Conservation (phyloP, 768 basidiomycete genomes). For the Russula earlei region DNA sequence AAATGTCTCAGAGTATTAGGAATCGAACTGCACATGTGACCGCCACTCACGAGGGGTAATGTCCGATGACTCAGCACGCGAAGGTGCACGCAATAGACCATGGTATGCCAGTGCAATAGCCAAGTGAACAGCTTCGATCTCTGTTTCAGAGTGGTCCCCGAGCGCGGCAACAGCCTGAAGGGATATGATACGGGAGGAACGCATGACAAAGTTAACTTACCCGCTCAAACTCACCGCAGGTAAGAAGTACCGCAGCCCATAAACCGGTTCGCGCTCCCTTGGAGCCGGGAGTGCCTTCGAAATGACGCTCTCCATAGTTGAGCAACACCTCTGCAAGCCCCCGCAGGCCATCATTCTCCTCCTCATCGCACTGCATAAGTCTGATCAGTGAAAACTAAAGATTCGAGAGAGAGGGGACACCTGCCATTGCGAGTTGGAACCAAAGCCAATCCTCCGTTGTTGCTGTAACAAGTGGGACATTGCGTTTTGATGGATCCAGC, state of each 20-base stretch:
- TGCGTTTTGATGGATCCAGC: conserved; percentile 72
- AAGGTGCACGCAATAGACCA: conserved; percentile 78
- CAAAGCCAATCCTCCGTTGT: conserved; percentile 99
- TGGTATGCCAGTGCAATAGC: conserved; percentile 90
- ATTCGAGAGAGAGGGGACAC: conserved; percentile 6
- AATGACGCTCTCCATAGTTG: conserved; percentile 75
- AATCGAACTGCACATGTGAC: neutral
- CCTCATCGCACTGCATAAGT: conserved; percentile 57
- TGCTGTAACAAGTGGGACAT: conserved; percentile 72
- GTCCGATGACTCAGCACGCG: conserved; percentile 73
- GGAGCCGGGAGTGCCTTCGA: conserved; percentile 57
- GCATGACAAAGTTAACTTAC: conserved; percentile 33
- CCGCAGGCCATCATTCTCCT: conserved; percentile 68
- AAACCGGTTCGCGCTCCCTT: conserved; percentile 51
- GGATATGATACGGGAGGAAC: neutral
- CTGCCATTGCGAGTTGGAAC: conserved; percentile 86
- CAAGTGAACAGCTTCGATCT: conserved; percentile 90
- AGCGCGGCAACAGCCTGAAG: conserved; percentile 79
- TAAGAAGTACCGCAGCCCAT: conserved; percentile 78
- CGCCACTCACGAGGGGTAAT: conserved; percentile 58
- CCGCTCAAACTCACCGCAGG: conserved; percentile 92
- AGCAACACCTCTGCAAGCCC: conserved; percentile 66
- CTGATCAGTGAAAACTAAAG: neutral
- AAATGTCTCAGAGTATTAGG: neutral
- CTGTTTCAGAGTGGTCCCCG: conserved; percentile 78